Percentiles rank a stretch among this genome's conserved stretches.
Evolutionary conservation across 257 asterid species (phyloP).

Genomic region (Fraxinus americana): DNA sequence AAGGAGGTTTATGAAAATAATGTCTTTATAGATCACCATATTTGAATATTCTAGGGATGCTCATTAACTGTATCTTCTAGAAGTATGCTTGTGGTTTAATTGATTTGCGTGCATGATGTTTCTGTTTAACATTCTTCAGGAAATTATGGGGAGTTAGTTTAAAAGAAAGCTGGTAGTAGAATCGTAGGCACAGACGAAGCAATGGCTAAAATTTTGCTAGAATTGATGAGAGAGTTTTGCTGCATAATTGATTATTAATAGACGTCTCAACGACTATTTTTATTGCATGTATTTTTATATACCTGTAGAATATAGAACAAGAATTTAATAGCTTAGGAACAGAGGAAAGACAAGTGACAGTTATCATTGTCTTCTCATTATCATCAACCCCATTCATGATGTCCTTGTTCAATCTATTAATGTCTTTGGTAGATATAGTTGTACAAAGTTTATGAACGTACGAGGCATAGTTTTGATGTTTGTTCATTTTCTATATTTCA

Average conservation of each 20-base stretch:
- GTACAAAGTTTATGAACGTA: too few species aligned
- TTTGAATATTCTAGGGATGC: background rate
- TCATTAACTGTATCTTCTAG: background rate
- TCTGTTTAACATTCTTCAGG: background rate
- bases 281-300: background rate
- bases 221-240: background rate
- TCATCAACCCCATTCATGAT: background rate
- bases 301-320: background rate
- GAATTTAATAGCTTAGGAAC: background rate
- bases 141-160: background rate
- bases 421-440: background rate
- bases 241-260: background rate
- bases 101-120: background rate
- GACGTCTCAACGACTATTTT: slow-evolving; percentile 6
- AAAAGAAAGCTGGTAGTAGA: slow-evolving; percentile 21
- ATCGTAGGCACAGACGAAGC: slow-evolving; percentile 14
- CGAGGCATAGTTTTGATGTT: background rate
- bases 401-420: background rate
- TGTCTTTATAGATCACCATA: background rate
- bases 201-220: background rate
- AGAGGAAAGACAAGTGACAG: background rate
- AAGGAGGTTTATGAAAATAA: too few species aligned
- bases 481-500: background rate
- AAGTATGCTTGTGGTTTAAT: background rate
- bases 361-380: background rate